Evolutionary conservation across 805 yeast genomes (phyloP).

Genomic region (Candida cerambycidarum): DNA sequence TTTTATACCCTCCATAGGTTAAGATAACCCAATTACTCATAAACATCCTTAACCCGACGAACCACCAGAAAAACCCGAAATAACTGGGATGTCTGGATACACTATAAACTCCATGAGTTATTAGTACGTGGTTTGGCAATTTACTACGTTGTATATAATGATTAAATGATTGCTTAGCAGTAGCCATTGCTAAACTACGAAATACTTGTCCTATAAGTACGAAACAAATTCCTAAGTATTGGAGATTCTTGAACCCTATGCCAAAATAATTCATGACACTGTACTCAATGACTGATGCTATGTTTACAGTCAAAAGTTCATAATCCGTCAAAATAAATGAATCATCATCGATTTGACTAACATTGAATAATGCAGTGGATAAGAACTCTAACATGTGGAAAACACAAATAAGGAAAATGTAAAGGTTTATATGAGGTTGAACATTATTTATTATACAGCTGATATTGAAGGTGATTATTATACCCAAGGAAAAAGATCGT

Average conservation of each 20-base stretch:
- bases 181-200: slow-evolving; percentile 79
- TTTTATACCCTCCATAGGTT: slow-evolving; percentile 50
- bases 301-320: slow-evolving; percentile 27
- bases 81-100: slow-evolving; percentile 84
- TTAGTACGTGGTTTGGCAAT: slow-evolving; percentile 57
- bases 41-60: slow-evolving; percentile 76
- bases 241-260: not conserved
- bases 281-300: slow-evolving; percentile 19
- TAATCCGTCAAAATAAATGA: slow-evolving; percentile 41
- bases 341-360: slow-evolving; percentile 62
- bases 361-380: slow-evolving; percentile 74
- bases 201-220: slow-evolving; percentile 61
- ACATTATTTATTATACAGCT: not conserved
- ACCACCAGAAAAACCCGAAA: slow-evolving; percentile 92
- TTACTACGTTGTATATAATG: slow-evolving; percentile 67
- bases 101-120: slow-evolving; percentile 72
- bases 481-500: slow-evolving; percentile 36
- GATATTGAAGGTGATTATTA: slow-evolving; percentile 19
- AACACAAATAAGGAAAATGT: slow-evolving; percentile 49
- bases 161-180: slow-evolving; percentile 83
- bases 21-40: slow-evolving; percentile 65
- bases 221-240: slow-evolving; percentile 46
- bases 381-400: slow-evolving; percentile 86
- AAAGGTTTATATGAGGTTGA: slow-evolving; percentile 27
- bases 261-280: not conserved